Conservation (phyloP, 2,329 filamentous ascomycete species). For the Colletotrichum sansevieriae region DNA sequence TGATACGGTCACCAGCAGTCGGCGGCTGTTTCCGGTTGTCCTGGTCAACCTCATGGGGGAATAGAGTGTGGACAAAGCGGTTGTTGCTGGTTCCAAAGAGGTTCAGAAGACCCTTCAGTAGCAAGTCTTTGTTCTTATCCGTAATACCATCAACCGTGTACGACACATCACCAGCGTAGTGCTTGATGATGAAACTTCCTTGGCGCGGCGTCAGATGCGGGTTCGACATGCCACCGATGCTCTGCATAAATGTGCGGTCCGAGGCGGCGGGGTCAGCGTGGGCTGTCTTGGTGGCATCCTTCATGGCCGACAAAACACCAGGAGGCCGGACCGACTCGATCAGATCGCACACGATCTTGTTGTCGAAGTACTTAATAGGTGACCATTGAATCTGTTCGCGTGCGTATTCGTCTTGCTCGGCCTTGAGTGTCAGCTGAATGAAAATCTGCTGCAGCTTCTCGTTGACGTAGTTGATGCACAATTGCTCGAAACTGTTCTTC, state of each 20-base stretch:
- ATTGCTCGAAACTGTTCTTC: conserved; percentile 98
- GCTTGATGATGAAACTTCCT: conserved; percentile 98
- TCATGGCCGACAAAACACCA: conserved; percentile 94
- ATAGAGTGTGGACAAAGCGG: conserved; percentile 86
- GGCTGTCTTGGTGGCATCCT: conserved; percentile 98
- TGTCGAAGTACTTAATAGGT: conserved; percentile 99
- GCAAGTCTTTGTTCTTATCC: conserved; percentile 98
- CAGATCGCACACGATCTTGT: conserved; percentile 97
- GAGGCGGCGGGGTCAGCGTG: conserved; percentile 95
- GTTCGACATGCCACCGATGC: conserved; percentile 91
- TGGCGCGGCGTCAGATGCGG: conserved; percentile 92
- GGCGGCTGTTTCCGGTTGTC: conserved; percentile 95
- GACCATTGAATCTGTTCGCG: conserved; percentile 98
- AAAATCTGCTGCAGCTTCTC: conserved; percentile 99
- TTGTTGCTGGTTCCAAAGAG: conserved; percentile 88
- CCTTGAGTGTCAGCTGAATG: conserved; percentile 95
- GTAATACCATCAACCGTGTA: conserved; percentile 98
- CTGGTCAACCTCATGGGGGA: conserved; percentile 93
- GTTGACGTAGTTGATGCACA: conserved; percentile 99
- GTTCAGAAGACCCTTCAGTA: conserved; percentile 93
- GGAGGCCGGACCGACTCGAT: conserved; percentile 93
- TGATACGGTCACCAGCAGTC: conserved; percentile 96
- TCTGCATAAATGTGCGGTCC: conserved; percentile 95
- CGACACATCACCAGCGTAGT: conserved; percentile 96
- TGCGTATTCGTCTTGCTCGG: conserved; percentile 97